Evolutionary conservation across 306 rosid genomes (phyloP), one percentile per base, ranked within the genome.

Genomic region (Quercus suber): DNA sequence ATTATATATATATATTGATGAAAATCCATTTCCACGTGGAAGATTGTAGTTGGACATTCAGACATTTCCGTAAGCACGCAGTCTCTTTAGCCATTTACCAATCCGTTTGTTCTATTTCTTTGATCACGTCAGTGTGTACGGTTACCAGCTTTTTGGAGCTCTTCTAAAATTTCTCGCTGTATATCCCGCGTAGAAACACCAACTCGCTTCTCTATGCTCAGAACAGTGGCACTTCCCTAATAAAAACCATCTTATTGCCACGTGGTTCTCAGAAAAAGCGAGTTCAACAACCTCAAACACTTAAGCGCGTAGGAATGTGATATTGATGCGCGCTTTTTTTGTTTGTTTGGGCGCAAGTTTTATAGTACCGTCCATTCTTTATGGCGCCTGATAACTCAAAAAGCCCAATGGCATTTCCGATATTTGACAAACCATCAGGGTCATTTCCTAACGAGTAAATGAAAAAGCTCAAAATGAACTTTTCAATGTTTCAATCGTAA

Each of bases 381-480:
- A n/a, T 79, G 69, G 86, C 80, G 80, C 86, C 76, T 37, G 43
- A 21, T 5, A 63, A 52, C 78, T 71, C 61, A 73, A 82, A 79
- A 79, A 56, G 72, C 52, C 35, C 64, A 3, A 81, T 79, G 88
- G 79, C 59, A 76, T 74, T 82, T 61, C 21, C 72, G 83, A 45
- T 64, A 67, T 82, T 73, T 6, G 4, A 20, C 0, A 0, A 0
- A 64, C 2, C 70, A 68, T 0, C 4, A 57, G 71, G 85, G 74
- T 65, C 31, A 70, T 4, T 11, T 31, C 18, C 1, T 18, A 14
- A 37, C 20, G 60, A 6, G 1, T 31, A 53, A 41, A 69, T 57
- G 81, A 74, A 61, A 77, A 70, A 72, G 45, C 17, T 49, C 15
- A 55, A 69, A 43, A 43, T 37, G 45, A 35, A 18, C 51, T 53